Percentiles rank a stretch among this genome's conserved stretches.
These are phyloP conservation scores for Kwoniella shivajii DNA, from an alignment of 1,284 basidiomycete species.

Conservation along the genomic window DNA sequence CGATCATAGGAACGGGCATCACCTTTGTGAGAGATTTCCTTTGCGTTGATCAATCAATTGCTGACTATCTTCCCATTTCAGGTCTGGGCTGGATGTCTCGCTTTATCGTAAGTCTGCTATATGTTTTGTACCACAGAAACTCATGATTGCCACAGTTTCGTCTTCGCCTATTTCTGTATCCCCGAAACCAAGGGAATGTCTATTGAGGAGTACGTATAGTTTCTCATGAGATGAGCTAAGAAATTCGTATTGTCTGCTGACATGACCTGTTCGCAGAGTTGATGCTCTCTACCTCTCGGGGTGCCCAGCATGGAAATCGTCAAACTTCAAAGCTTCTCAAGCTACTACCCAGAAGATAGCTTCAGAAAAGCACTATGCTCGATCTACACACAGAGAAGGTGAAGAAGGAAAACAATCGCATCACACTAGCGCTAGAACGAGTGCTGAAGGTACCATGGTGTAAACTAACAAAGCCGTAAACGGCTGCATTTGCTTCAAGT, in stretches of 20 bases:
- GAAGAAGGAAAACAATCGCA: slow-evolving; percentile 18
- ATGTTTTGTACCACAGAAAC: background rate
- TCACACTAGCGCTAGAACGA: slow-evolving; percentile 23
- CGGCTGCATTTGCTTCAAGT: background rate
- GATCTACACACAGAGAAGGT: slow-evolving; percentile 30
- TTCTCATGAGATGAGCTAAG: background rate
- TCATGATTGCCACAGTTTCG: slow-evolving; percentile 12
- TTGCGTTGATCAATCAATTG: too few relatives aligned
- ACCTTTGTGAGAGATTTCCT: too few relatives aligned
- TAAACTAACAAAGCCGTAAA: background rate
- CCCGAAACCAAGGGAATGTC: slow-evolving; percentile 52
- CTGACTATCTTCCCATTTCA: too few relatives aligned
- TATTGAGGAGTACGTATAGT: slow-evolving; percentile 41
- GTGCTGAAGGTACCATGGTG: slow-evolving; percentile 17
- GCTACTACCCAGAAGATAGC: slow-evolving; percentile 19
- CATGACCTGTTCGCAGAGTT: slow-evolving; percentile 30
- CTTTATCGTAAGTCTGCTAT: slow-evolving; percentile 9
- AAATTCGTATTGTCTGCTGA: too few relatives aligned
- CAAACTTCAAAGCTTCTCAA: slow-evolving; percentile 28
- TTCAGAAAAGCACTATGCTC: slow-evolving; percentile 32
- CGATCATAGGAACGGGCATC: slow-evolving; percentile 49
- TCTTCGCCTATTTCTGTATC: slow-evolving; percentile 53
- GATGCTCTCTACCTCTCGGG: slow-evolving; percentile 51
- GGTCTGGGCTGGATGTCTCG: slow-evolving; percentile 54
- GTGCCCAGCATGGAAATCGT: slow-evolving; percentile 48